Base-by-base conservation (phyloP, 164 flowering plant species). In the Magnolia sinica region DNA sequence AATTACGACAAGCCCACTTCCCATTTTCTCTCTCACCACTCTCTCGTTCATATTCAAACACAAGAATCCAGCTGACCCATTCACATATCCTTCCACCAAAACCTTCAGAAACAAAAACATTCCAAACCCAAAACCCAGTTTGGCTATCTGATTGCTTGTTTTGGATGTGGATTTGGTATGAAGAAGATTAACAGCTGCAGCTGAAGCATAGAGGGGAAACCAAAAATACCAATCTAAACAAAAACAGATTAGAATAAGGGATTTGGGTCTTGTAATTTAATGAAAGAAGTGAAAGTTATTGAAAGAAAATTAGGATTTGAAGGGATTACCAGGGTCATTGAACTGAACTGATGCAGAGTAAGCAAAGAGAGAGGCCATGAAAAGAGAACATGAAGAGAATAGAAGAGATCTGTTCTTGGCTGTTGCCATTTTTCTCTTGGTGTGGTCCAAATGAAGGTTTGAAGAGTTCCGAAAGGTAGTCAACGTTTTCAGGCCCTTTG, bases 161-260 rank as follows among this genome's bases (percentile, higher is more conserved):
- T 7, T 76, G 58, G 31, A 24, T 37, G 31, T 55, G 63, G 5
- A 49, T 79, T 73, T 72, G 63, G 51, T 82, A 16, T 55, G 37
- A 22, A 82, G 64, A 69, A 88, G 78, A 81, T 89, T 88, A 16
- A 88, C 89, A 23, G 68, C 70, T 68, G 84, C 85, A 72, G 93
- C 92, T 65, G 76, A 74, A 10, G 86, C 76, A 81, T 89, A 91
- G 70, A 93, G 85, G 69, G 98, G 92, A 73, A 89, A 71, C 95
- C 96, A 91, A 18, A 89, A 85, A 81, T 93, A 93, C 96, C 96
- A 91, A 82, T 91, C 94, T 91, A 37, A 69, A 51, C 29, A 77
- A 63, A 19, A 68, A 77, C 77, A 55, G n/a, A 75, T 27, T 27
- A 22, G 22, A 9, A 0, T 49, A 23, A 14, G 50, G 76, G 29